Base-by-base conservation (phyloP, 2,329 filamentous ascomycete genomes). In the Botryosphaeria dothidea region DNA sequence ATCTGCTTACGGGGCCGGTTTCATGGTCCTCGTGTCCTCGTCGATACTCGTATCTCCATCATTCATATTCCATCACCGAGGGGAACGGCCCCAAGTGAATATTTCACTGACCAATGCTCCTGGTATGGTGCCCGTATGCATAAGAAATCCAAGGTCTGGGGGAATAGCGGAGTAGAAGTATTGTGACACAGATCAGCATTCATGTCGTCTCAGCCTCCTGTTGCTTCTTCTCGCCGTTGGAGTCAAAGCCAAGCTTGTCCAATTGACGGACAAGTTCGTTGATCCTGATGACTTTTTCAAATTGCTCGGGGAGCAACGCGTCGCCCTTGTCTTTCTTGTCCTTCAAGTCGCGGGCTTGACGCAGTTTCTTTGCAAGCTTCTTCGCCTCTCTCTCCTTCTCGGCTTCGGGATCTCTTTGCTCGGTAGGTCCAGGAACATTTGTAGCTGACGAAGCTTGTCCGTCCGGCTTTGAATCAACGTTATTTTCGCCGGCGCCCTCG, bases 231-330 rank as follows among this genome's bases (percentile, higher is more conserved):
- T 93, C 90, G 2, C 90, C 92, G 9, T 96, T 90, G 0, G 86
- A 80, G 75, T 96, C 90, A 68, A 98, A 92, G 0, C 94, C 94
- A 29, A 99, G 83, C 2, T 86, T 85, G 71, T 96, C 92, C 64
- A 99, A 81, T 75, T 98, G 93, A 13, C 93, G 87, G 65, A 97
- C 89, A 58, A 99, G 85, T 81, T 99, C 95, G 68, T 92, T 92
- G 76, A 99, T 97, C 79, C 95, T 96, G 77, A 97, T 96, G 64
- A 99, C 92, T 81, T 99, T 99, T 71, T 94, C 93, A 68, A 98
- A 90, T 80, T 99, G 95, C 80, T 99, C 95, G 0, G 93, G 94
- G 27, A 98, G 83, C 67, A 99, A 80, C 4, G 87, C 84, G 74
- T 92, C 90, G 21, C 95, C 95, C 64, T 88, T 89, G 25, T 96